These are phyloP conservation scores for Phytophthora tubulina DNA, from an alignment of 352 stramenopile species.

Conservation along the genomic window DNA sequence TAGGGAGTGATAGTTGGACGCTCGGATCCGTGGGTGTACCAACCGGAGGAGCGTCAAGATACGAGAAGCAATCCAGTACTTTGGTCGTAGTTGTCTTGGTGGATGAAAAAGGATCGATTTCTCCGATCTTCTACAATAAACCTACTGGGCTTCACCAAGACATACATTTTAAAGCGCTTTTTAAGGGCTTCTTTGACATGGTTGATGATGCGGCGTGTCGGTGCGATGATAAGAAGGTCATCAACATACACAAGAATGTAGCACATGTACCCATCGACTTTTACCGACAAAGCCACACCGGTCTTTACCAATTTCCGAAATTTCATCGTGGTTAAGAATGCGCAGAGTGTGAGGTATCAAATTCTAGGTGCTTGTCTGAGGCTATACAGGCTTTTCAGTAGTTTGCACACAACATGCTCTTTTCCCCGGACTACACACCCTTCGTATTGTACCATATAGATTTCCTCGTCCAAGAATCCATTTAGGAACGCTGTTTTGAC, in stretches of 20 bases:
- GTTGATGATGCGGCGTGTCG: background rate
- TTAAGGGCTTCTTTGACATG: slow-evolving; percentile 24
- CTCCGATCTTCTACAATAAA: slow-evolving; percentile 15
- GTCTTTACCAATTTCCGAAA: slow-evolving; percentile 24
- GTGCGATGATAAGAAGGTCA: slow-evolving; percentile 19
- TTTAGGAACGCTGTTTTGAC: slow-evolving; percentile 41
- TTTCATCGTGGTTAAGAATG: background rate
- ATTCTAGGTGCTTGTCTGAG: slow-evolving; percentile 18
- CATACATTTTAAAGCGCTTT: slow-evolving; percentile 21
- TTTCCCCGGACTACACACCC: background rate
- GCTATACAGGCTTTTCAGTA: background rate
- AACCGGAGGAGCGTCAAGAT: slow-evolving; percentile 15
- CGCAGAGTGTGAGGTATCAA: slow-evolving; percentile 19
- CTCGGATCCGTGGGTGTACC: slow-evolving; percentile 16
- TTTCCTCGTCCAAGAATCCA: slow-evolving; percentile 24
- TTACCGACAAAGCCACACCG: background rate
- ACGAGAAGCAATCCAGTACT: slow-evolving; percentile 23
- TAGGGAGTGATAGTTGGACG: slow-evolving; percentile 3
- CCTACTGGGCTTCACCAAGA: slow-evolving; percentile 21
- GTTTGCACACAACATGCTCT: slow-evolving; percentile 9
- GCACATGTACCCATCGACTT: background rate
- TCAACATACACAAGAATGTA: slow-evolving; percentile 22
- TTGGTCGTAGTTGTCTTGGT: slow-evolving; percentile 34
- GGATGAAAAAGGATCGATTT: slow-evolving; percentile 17
- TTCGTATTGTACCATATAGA: slow-evolving; percentile 29